phyloP scores from a whole-genome alignment of 768 basidiomycete genomes.

The Tricholoma flavovirens region DNA sequence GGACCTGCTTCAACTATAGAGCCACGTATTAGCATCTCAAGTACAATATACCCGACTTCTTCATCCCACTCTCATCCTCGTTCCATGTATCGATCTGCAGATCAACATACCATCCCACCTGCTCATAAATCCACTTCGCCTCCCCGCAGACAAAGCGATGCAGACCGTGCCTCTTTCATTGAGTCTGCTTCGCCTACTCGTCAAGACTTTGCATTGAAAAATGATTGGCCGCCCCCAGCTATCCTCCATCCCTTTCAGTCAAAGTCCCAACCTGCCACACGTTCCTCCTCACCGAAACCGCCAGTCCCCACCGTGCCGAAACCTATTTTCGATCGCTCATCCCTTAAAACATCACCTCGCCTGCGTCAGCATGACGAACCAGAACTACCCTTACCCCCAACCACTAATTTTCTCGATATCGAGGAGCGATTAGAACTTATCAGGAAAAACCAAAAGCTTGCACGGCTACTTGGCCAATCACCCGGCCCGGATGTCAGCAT shows the following conservation, averaged over 20 bases:
- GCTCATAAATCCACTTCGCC: neutral
- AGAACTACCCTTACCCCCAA: conserved; percentile 40
- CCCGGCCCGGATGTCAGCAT: conserved; percentile 41
- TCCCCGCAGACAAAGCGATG: neutral
- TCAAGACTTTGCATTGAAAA: conserved; percentile 9
- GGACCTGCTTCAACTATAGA: conserved; percentile 31
- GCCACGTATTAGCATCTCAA: conserved; percentile 37
- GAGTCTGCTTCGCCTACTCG: conserved; percentile 26
- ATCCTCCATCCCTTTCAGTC: conserved; percentile 11
- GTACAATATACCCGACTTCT: conserved; percentile 33
- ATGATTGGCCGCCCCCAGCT: conserved; percentile 3
- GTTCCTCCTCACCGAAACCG: conserved; percentile 32
- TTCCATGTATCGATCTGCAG: conserved; percentile 23
- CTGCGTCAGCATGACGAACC: conserved; percentile 7
- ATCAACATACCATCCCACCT: neutral
- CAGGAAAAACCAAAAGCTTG: conserved; percentile 68
- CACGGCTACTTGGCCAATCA: conserved; percentile 72
- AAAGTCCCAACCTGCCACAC: conserved; percentile 21
- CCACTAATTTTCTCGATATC: conserved; percentile 60
- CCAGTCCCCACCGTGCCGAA: conserved; percentile 43
- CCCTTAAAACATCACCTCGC: conserved; percentile 13
- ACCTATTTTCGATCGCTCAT: conserved; percentile 35
- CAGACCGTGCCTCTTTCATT: conserved; percentile 28
- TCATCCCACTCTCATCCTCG: conserved; percentile 22
- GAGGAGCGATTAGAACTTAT: conserved; percentile 69